Conservation (phyloP, 2,329 filamentous ascomycete species). For the Pseudocercospora musae region DNA sequence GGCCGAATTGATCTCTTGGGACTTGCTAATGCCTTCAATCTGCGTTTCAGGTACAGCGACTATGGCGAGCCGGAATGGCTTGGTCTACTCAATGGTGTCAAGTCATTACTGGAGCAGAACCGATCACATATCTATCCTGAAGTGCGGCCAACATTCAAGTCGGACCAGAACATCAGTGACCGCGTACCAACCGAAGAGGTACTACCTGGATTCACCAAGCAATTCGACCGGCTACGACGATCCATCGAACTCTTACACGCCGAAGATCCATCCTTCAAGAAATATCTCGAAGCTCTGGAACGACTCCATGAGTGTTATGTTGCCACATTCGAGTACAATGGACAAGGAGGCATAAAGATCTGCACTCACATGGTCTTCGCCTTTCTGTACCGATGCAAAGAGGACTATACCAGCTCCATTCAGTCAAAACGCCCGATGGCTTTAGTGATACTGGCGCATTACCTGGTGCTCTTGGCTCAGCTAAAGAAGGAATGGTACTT, state of each 20-base stretch:
- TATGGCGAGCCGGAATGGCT: constrained; percentile 19
- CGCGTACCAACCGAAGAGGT: constrained; percentile 7
- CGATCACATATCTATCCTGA: not conserved
- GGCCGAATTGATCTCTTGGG: not conserved
- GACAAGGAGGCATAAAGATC: constrained; percentile 1
- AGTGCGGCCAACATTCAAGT: not conserved
- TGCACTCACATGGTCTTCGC: constrained; percentile 11
- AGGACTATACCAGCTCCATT: constrained; percentile 15
- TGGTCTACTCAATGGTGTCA: constrained; percentile 18
- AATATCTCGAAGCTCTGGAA: constrained; percentile 17
- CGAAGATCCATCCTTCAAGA: constrained; percentile 16
- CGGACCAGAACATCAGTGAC: not conserved
- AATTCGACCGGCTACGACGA: constrained; percentile 7
- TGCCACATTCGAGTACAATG: constrained; percentile 3
- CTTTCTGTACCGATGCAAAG: constrained; percentile 17
- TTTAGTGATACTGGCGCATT: constrained; percentile 19
- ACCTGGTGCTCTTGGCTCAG: constrained; percentile 12
- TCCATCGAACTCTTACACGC: constrained; percentile 15
- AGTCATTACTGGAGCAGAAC: constrained; percentile 12
- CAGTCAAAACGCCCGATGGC: constrained; percentile 17
- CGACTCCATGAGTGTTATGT: constrained; percentile 9
- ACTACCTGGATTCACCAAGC: constrained; percentile 7
- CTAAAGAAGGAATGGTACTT: constrained; percentile 19
- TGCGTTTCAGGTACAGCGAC: constrained; percentile 1
- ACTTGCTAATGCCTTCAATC: not conserved